Conservation (phyloP, 257 asterid species). For the Nicotiana undulata region DNA sequence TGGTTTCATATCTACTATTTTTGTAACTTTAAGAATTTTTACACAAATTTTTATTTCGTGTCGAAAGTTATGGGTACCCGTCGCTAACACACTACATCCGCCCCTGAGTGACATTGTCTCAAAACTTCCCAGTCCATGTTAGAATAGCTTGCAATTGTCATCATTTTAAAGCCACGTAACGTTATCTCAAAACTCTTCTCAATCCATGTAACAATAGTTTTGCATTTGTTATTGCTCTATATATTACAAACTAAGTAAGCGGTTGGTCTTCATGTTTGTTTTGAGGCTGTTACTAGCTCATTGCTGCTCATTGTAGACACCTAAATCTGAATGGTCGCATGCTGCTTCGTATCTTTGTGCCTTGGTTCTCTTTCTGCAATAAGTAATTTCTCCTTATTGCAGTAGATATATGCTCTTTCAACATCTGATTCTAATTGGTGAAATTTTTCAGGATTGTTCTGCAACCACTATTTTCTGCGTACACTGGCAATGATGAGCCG, state of each 20-base stretch:
- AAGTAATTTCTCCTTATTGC: not conserved
- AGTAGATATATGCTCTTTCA: not conserved
- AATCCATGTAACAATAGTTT: not conserved
- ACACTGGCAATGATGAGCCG: conserved; percentile 69
- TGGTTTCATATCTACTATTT: too few species aligned
- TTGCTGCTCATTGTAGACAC: not conserved
- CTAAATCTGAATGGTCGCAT: not conserved
- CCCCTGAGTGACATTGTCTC: too few species aligned
- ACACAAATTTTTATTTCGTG: too few species aligned
- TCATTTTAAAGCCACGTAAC: not conserved
- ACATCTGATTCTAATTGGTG: not conserved
- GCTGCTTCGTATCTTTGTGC: not conserved
- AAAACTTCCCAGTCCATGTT: too few species aligned
- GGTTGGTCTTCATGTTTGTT: not conserved
- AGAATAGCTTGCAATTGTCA: too few species aligned
- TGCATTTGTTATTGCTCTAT: not conserved
- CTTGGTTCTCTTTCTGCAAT: not conserved
- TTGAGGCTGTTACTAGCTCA: not conserved
- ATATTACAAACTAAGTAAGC: not conserved
- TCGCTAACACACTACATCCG: too few species aligned
- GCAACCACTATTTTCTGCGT: conserved; percentile 88
- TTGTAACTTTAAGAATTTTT: too few species aligned
- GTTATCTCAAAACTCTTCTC: not conserved
- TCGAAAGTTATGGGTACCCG: too few species aligned
- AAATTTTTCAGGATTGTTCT: conserved; percentile 48